Evolutionary conservation across 805 yeast genomes (phyloP), one percentile per base, ranked within the genome.

Genomic region (Tetrapisispora phaffii): DNA sequence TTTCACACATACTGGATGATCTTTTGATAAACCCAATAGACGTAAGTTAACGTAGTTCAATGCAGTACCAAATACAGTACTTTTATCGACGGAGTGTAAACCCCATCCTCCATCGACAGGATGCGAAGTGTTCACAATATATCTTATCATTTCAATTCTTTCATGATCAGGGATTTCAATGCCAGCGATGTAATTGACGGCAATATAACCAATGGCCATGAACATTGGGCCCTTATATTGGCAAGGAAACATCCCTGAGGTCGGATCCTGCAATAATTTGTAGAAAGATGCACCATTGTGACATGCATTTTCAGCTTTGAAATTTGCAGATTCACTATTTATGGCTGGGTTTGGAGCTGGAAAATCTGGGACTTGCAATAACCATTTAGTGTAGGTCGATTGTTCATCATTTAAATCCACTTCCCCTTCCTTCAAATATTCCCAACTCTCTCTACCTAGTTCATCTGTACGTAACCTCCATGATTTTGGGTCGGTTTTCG

Each of bases 81-180:
- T 80, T 61, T 90, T 93, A 60, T 93, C 99, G 42, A 78, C 80
- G 4, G 88, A 77, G 61, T 93, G 97, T 33, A 93, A 70, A 0
- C 99, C 99, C 99, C 99, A 93, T 2, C 98, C 99, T n/a, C 99
- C 99, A 63, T 93, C 98, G 0, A 89, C 96, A 0, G 97, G 97
- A 60, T 93, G 96, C 0, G 97, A 82, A 0, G 86, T 76, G 60
- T 93, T 93, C n/a, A 87, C 85, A 16, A 93, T 66, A 59, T 89
- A 93, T 47, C 98, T 72, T 23, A 84, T 77, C 58, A 93, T 65
- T 63, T 93, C 99, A 13, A 67, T 65, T 50, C 70, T 70, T 55
- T 74, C 76, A 33, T 76, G 80, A 26, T 78, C 80, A 0, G 89
- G 81, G 32, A 93, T 83, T 10, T 75, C 76, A 0, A 78, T 72